Base-by-base conservation (phyloP, 1,284 basidiomycete genomes). In the Trametes polyzona region DNA sequence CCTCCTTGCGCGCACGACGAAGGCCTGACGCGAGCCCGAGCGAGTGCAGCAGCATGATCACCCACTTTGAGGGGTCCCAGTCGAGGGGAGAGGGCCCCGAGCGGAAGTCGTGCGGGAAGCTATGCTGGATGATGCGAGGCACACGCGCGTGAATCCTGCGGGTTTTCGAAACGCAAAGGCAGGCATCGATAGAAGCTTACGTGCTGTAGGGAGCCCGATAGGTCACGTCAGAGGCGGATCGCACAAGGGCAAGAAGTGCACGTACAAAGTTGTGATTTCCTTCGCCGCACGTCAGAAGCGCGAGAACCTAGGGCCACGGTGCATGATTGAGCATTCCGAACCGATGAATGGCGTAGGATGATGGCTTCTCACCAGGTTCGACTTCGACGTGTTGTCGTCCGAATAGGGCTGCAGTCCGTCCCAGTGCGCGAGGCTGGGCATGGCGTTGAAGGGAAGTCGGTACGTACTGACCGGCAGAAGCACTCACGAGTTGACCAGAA, bases 41-140 rank as follows among this genome's bases (percentile, higher is more conserved):
- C n/a, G 65, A 65, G 64, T 87, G 74, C 7, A 92, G 74, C 2
- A 73, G 47, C 24, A 82, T 69, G 46, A 92, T 92, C 36, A 87
- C 80, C 90, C 90, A 92, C 72, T 92, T 92, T 2, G 88, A 88
- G 0, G 91, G 90, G 71, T 93, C 90, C 89, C 89, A 93, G 63
- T 89, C 87, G 32, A 78, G 69, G 3, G 55, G 46, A 16, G 79
- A 78, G 3, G 87, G 86, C 0, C 86, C 87, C 26, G 85, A 86
- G 40, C 87, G 79, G 68, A 83, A 90, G 68, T 90, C 90, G 60
- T 87, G 83, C 5, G 91, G 90, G 69, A 93, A 93, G 0, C 89
- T 80, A 68, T 93, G 90, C 82, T 93, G 73, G 36, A 42, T 26
- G 26, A 26, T 33, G 41, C 36, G 33, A 36, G n/a, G 40, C 6